Base-by-base conservation (phyloP, 2,329 filamentous ascomycete genomes). In the Colletotrichum salicis region DNA sequence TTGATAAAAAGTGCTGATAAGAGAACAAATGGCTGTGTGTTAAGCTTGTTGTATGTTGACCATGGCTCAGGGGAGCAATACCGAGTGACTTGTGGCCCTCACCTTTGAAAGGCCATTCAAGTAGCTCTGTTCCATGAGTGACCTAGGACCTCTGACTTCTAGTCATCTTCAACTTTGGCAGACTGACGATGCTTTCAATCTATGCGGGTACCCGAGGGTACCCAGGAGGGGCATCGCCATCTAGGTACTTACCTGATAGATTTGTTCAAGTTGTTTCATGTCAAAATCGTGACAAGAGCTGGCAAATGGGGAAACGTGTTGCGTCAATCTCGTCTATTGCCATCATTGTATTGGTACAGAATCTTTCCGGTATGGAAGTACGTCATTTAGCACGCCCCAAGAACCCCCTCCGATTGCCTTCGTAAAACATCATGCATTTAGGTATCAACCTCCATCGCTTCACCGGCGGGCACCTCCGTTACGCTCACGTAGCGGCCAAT, bases 401-500 rank as follows among this genome's bases (percentile, higher is more conserved):
- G 31, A 51, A 64, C 24, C 27, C 8, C 48, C 37, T 41, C 37
- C 37, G 5, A 27, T 54, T n/a, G 27, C 13, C 41, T 57, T 57
- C 55, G 60, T 62, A 19, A 63, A 63, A 15, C 56, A 51, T 55
- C 24, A n/a, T 64, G n/a, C 29, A 52, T 70, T 81, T 84, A 92
- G 78, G 86, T 84, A 80, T 93, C 91, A 57, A 93, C 85, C 77
- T 93, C 91, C 91, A 93, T 93, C 80, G 85, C 86, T 80, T 93
- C 91, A 61, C 89, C 89, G 74, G 92, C 90, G 67, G 92, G 89
- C 78, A 97, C 83, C 81, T 98, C 95, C 78, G 97, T 92, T 71
- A 99, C 93, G 35, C 93, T 97, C 71, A 98, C 92, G 83, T 96
- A 98, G 82, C 97, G 96, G 82, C 93, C 93, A 78, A 99, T 93